Evolutionary conservation across 306 rosid species (phyloP).

Genomic region (Hippophae rhamnoides): DNA sequence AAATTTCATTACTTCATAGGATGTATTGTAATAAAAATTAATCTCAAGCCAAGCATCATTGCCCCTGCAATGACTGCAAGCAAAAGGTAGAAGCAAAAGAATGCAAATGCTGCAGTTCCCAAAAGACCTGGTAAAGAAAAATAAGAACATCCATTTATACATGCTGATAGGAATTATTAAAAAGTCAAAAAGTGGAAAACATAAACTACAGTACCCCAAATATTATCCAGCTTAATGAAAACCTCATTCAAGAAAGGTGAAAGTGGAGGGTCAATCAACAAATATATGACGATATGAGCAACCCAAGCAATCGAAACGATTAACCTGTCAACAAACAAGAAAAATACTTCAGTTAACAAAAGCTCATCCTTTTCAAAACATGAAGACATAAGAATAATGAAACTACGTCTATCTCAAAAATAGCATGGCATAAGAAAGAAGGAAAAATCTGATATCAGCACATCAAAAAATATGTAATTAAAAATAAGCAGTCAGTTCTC

Average conservation of each 20-base stretch:
- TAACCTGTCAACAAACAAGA: slow-evolving; percentile 44
- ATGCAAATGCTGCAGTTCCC: slow-evolving; percentile 96
- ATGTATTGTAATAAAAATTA: slow-evolving; percentile 86
- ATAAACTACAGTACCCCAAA: slow-evolving; percentile 61
- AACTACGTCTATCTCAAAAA: no score
- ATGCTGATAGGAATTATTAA: no score
- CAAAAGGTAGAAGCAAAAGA: slow-evolving; percentile 98
- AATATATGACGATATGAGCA: slow-evolving; percentile 84
- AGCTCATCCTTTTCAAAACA: no score
- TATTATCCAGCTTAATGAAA: slow-evolving; percentile 81
- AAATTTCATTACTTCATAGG: slow-evolving; percentile 81
- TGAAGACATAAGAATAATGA: no score
- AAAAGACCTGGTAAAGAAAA: slow-evolving; percentile 62
- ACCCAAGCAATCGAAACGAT: slow-evolving; percentile 95
- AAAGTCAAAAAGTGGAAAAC: not conserved
- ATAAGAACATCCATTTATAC: slow-evolving; percentile 6
- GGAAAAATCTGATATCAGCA: no score
- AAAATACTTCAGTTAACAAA: no score
- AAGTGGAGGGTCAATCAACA: slow-evolving; percentile 80
- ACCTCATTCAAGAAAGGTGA: slow-evolving; percentile 94
- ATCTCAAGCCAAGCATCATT: slow-evolving; percentile 91
- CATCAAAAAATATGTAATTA: no score
- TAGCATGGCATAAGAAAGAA: no score
- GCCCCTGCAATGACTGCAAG: slow-evolving; percentile 96
- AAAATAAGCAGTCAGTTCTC: no score